Percentiles rank a stretch among this genome's conserved stretches.
phyloP scores from a whole-genome alignment of 331 rosid species.

The Malus hybrid region DNA sequence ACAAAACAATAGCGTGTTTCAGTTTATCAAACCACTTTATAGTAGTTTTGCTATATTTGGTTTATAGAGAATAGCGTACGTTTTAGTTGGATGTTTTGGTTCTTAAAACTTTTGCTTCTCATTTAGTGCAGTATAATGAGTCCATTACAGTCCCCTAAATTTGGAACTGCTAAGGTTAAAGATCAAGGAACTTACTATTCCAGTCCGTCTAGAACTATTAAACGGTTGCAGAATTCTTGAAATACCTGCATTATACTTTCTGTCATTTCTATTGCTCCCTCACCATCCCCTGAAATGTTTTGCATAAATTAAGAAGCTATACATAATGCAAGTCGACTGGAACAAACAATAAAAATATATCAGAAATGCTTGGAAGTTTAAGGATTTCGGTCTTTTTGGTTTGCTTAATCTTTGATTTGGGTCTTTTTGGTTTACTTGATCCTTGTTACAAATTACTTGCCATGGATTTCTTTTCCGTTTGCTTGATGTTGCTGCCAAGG shows the following conservation, averaged over 20 bases:
- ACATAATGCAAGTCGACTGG: background rate
- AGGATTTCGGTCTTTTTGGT: no score
- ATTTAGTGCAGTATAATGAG: background rate
- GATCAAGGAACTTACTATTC: constrained; percentile 58
- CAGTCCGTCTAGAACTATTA: constrained; percentile 40
- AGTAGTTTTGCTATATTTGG: background rate
- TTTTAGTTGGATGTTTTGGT: background rate
- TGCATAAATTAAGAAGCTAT: background rate
- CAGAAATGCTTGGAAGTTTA: background rate
- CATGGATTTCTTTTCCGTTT: no score
- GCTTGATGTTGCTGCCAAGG: no score
- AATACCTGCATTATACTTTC: constrained; percentile 73
- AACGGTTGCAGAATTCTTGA: constrained; percentile 67
- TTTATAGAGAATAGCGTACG: background rate
- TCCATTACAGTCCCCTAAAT: background rate
- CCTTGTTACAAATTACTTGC: no score
- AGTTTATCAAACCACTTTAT: background rate
- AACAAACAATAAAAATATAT: background rate
- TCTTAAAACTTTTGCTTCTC: background rate
- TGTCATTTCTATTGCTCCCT: constrained; percentile 96
- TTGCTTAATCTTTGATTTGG: no score
- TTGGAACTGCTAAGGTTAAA: background rate
- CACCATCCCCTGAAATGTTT: constrained; percentile 74
- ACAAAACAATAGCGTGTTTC: background rate
- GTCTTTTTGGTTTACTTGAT: no score